Evolutionary conservation across 768 basidiomycete species (phyloP).

Genomic region (Ramaria sp.): DNA sequence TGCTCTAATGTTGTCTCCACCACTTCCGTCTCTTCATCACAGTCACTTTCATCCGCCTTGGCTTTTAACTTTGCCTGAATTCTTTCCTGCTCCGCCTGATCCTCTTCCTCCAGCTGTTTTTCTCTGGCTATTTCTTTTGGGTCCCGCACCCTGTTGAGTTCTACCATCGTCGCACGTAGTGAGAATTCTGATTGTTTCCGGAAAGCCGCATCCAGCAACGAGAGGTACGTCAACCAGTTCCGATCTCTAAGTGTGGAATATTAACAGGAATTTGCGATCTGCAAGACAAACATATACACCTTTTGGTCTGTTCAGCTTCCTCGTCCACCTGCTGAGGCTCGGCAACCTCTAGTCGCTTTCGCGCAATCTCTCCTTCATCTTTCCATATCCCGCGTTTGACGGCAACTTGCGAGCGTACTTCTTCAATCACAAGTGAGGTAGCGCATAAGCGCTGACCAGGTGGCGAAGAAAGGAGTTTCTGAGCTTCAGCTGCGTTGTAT

Average conservation of each 20-base stretch:
- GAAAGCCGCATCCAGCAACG: slow-evolving; percentile 62
- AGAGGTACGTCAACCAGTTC: slow-evolving; percentile 79
- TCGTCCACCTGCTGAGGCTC: slow-evolving; percentile 23
- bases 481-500: slow-evolving; percentile 2
- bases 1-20: slow-evolving; percentile 28
- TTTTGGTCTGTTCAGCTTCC: slow-evolving; percentile 51
- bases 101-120: slow-evolving; percentile 10
- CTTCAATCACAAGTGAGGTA: slow-evolving; percentile 63
- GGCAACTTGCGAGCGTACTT: slow-evolving; percentile 65
- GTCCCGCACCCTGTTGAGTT: slow-evolving; percentile 5
- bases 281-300: not conserved
- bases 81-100: slow-evolving; percentile 9
- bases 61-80: not conserved
- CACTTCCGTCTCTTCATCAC: slow-evolving; percentile 27
- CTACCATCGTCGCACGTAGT: slow-evolving; percentile 15
- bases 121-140: slow-evolving; percentile 10
- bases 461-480: slow-evolving; percentile 2
- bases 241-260: slow-evolving; percentile 38
- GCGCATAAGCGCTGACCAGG: slow-evolving; percentile 36
- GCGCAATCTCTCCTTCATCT: slow-evolving; percentile 53
- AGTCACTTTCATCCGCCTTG: slow-evolving; percentile 15
- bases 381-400: slow-evolving; percentile 38
- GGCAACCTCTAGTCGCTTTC: slow-evolving; percentile 3
- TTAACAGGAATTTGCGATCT: slow-evolving; percentile 5
- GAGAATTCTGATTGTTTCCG: slow-evolving; percentile 19